A percentile compares a stretch with the other conserved stretches of the same genome.
Evolutionary conservation across 2,329 filamentous ascomycete species (phyloP).

Genomic region (Colletotrichum sp.): DNA sequence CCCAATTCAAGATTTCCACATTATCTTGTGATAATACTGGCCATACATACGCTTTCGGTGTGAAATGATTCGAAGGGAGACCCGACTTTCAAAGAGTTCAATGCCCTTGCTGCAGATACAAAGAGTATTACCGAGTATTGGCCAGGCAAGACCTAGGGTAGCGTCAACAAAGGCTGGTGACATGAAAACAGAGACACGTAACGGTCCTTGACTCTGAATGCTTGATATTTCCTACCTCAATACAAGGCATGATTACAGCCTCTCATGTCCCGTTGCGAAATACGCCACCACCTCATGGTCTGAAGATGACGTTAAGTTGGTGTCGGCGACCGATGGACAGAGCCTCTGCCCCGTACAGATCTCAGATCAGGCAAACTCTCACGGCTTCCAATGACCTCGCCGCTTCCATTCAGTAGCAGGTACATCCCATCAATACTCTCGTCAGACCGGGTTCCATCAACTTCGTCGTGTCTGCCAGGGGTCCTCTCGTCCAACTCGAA

Average conservation of each 20-base stretch:
- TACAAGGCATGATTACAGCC: neutral
- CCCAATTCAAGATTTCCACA: neutral
- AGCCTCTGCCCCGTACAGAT: conserved; percentile 9
- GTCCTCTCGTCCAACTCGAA: neutral
- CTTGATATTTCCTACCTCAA: neutral
- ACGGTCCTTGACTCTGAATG: neutral
- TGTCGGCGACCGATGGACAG: neutral
- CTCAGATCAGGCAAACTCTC: conserved; percentile 13
- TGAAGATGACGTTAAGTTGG: neutral
- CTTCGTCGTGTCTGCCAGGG: neutral
- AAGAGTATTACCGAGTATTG: neutral
- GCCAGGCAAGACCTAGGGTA: neutral
- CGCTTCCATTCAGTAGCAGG: neutral
- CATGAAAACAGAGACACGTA: neutral
- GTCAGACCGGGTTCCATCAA: neutral
- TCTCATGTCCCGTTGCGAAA: neutral
- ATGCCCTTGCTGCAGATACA: neutral
- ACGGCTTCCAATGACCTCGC: conserved; percentile 10
- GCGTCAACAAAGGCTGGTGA: neutral
- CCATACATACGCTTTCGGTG: neutral
- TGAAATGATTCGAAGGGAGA: neutral
- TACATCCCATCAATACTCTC: neutral
- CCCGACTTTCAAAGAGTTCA: neutral
- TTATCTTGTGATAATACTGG: neutral
- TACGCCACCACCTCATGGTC: neutral